Percentiles rank a stretch among this genome's conserved stretches.
Evolutionary conservation across 768 basidiomycete species (phyloP).

Genomic region (Tylopilus sp.): DNA sequence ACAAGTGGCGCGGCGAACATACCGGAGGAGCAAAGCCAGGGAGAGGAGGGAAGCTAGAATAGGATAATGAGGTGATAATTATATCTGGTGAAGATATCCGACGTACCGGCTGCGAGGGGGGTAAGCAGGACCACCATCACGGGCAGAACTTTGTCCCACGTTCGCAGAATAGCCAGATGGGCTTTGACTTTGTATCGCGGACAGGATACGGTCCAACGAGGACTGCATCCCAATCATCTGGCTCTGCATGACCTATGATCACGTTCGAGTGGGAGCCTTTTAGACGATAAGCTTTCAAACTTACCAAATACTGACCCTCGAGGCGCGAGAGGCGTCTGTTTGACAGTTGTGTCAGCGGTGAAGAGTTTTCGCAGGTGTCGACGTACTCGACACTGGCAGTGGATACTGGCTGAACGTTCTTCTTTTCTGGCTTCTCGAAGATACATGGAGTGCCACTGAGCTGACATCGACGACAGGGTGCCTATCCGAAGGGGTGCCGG

Average conservation of each 20-base stretch:
- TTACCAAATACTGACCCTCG: conserved; percentile 81
- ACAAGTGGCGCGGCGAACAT: conserved; percentile 31
- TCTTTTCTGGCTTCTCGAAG: conserved; percentile 92
- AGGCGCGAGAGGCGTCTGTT: conserved; percentile 75
- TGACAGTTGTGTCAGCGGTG: conserved; percentile 21
- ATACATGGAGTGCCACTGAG: conserved; percentile 76
- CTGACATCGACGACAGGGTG: conserved; percentile 88
- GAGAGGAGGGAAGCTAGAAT: conserved; percentile 69
- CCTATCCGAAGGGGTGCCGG: conserved; percentile 60
- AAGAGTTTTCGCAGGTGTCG: background rate
- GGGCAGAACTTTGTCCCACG: conserved; percentile 19
- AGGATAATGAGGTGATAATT: conserved; percentile 29
- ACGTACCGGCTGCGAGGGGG: conserved; percentile 32
- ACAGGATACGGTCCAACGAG: conserved; percentile 77
- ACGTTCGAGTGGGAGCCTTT: conserved; percentile 1
- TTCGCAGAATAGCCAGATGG: conserved; percentile 25
- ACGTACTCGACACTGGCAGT: conserved; percentile 73
- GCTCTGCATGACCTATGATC: conserved; percentile 76
- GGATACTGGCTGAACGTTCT: conserved; percentile 57
- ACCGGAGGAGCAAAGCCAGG: conserved; percentile 92
- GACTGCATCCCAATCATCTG: conserved; percentile 96
- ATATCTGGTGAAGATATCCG: conserved; percentile 24
- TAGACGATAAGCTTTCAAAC: conserved; percentile 1
- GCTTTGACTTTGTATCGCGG: conserved; percentile 51
- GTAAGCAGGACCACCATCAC: conserved; percentile 28